Evolutionary conservation across 1,284 basidiomycete species (phyloP).

Genomic region (Trichosporon sp.): DNA sequence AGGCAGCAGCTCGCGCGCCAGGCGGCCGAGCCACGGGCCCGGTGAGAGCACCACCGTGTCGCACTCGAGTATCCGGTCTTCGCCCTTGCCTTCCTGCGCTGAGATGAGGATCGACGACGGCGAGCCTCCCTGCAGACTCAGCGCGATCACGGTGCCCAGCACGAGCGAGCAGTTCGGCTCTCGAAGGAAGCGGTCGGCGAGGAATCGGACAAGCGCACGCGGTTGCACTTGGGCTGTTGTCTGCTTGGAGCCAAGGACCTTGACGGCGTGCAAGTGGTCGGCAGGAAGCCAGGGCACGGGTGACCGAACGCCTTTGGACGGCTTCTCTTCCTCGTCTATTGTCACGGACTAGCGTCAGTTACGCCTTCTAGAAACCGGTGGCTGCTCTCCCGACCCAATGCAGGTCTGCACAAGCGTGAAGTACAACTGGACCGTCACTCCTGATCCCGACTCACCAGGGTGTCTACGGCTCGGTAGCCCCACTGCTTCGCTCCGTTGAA

Average conservation of each 20-base stretch:
- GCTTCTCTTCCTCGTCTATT: constrained; percentile 34
- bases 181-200: constrained; percentile 54
- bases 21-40: constrained; percentile 76
- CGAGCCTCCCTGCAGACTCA: constrained; percentile 16
- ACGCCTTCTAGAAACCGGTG: not conserved
- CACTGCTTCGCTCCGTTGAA: constrained; percentile 67
- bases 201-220: constrained; percentile 61
- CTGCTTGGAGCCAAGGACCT: constrained; percentile 28
- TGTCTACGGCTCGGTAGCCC: constrained; percentile 71
- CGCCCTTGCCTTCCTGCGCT: constrained; percentile 19
- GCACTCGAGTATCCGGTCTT: constrained; percentile 45
- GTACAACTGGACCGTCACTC: not conserved
- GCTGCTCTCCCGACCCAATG: not conserved
- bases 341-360: constrained; percentile 32
- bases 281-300: constrained; percentile 42
- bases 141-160: constrained; percentile 28
- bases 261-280: constrained; percentile 21
- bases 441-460: constrained; percentile 33
- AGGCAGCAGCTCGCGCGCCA: constrained; percentile 54
- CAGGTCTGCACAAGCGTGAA: not conserved
- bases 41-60: constrained; percentile 64
- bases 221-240: constrained; percentile 47
- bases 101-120: constrained; percentile 16
- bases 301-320: constrained; percentile 25
- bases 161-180: constrained; percentile 32